Evolutionary conservation across 2,329 filamentous ascomycete genomes (phyloP).

Genomic region (Aureobasidium sp.): DNA sequence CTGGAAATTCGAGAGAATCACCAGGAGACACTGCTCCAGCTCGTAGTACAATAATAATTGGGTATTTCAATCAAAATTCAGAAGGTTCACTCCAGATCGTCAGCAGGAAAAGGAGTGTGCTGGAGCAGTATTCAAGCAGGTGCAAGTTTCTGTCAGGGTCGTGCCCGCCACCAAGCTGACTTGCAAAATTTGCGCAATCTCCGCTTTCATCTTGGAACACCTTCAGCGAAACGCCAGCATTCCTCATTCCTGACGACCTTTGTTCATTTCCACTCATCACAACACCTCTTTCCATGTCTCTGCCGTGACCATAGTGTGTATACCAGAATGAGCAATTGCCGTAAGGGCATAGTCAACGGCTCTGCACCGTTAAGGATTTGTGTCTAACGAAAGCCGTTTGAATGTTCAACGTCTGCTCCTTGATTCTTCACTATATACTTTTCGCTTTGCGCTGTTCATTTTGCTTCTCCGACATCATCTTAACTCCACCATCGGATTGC

Average conservation of each 20-base stretch:
- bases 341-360: not conserved
- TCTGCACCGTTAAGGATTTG: slow-evolving; percentile 7
- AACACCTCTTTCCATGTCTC: slow-evolving; percentile 5
- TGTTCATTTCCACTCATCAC: slow-evolving; percentile 9
- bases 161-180: not conserved
- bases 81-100: no score
- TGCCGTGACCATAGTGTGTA: not conserved
- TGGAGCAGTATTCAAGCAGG: no score
- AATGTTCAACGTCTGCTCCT: slow-evolving; percentile 4
- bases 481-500: rapidly evolving
- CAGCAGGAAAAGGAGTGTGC: no score
- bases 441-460: not conserved
- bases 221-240: not conserved
- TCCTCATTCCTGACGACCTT: not conserved
- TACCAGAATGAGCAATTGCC: slow-evolving; percentile 1
- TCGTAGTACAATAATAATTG: no score
- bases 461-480: no score
- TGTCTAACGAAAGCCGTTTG: slow-evolving; percentile 16
- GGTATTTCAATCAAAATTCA: no score
- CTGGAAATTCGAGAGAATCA: no score
- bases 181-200: not conserved
- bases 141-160: not conserved
- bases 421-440: not conserved
- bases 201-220: not conserved
- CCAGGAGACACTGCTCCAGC: no score